Conservation (phyloP, 163 green algal genomes). For the Scenedesmus sp. region DNA sequence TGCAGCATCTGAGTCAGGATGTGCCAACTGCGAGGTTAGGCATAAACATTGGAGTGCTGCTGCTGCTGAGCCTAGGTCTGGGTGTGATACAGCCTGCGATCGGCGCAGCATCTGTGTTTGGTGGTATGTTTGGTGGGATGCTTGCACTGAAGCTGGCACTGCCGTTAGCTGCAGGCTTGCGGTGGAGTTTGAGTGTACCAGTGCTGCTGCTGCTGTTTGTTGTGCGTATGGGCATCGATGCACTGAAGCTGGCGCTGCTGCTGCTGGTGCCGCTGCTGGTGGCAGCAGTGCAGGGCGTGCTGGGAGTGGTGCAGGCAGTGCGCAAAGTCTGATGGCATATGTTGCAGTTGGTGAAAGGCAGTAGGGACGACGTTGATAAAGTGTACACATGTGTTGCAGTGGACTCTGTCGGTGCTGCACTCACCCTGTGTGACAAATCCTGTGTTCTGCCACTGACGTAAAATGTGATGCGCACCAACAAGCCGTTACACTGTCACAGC, state of each 20-base stretch:
- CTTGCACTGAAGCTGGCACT: not conserved
- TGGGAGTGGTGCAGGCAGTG: constrained; percentile 2
- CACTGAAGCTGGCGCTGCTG: not conserved
- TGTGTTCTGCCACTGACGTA: too few relatives aligned
- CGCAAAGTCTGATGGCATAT: not conserved
- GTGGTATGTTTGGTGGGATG: constrained; percentile 15
- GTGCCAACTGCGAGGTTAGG: not conserved
- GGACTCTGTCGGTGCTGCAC: too few relatives aligned
- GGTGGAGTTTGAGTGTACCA: not conserved
- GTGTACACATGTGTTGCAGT: too few relatives aligned
- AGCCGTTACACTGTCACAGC: too few relatives aligned
- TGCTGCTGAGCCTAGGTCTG: not conserved
- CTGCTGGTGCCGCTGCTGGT: not conserved
- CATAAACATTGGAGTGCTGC: not conserved
- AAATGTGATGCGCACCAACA: too few relatives aligned
- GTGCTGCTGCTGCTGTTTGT: not conserved
- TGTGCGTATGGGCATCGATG: constrained; percentile 1
- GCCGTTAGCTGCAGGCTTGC: not conserved
- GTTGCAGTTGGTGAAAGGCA: too few relatives aligned
- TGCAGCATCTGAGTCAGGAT: not conserved
- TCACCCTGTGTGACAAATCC: too few relatives aligned
- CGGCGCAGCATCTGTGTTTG: not conserved
- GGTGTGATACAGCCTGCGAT: constrained; percentile 30
- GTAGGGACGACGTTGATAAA: too few relatives aligned
- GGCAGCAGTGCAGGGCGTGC: not conserved